Conservation (phyloP, 805 yeast genomes). For the Jamesozyma lodderae region DNA sequence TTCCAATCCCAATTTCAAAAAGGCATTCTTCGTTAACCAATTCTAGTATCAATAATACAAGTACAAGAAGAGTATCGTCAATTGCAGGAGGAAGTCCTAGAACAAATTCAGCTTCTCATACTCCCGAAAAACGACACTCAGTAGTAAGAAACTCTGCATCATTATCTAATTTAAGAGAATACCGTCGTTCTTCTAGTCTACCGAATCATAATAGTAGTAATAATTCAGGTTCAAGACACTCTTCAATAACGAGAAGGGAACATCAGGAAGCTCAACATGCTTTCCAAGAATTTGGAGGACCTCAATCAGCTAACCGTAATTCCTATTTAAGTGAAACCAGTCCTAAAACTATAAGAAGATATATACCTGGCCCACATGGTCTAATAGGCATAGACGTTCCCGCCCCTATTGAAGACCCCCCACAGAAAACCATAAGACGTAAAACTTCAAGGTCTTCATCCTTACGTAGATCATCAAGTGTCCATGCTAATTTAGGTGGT, state of each 20-base stretch:
- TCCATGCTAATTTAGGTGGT: not conserved
- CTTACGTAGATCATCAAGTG: not conserved
- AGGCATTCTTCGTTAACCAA: slow-evolving; percentile 5
- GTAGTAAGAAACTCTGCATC: not conserved
- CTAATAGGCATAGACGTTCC: slow-evolving; percentile 64
- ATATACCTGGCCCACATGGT: slow-evolving; percentile 68
- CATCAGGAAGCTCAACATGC: slow-evolving; percentile 23
- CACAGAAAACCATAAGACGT: slow-evolving; percentile 6
- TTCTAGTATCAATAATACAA: too few species aligned
- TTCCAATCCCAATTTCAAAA: slow-evolving; percentile 4
- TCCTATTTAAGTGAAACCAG: not conserved
- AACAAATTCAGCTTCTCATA: not conserved
- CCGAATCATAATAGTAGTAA: slow-evolving; percentile 8
- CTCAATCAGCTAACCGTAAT: slow-evolving; percentile 13
- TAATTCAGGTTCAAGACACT: not conserved
- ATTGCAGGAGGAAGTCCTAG: not conserved
- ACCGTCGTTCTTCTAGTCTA: slow-evolving; percentile 13
- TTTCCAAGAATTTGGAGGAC: slow-evolving; percentile 30
- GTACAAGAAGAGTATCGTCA: not conserved
- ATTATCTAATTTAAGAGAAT: not conserved
- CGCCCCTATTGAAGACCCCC: slow-evolving; percentile 12
- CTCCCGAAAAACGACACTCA: not conserved
- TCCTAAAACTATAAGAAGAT: slow-evolving; percentile 46
- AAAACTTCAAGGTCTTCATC: not conserved
- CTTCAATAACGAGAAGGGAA: slow-evolving; percentile 3